Evolutionary conservation across 73 alveolate genomes (phyloP).

Genomic region (Paramecium sonneborni): DNA sequence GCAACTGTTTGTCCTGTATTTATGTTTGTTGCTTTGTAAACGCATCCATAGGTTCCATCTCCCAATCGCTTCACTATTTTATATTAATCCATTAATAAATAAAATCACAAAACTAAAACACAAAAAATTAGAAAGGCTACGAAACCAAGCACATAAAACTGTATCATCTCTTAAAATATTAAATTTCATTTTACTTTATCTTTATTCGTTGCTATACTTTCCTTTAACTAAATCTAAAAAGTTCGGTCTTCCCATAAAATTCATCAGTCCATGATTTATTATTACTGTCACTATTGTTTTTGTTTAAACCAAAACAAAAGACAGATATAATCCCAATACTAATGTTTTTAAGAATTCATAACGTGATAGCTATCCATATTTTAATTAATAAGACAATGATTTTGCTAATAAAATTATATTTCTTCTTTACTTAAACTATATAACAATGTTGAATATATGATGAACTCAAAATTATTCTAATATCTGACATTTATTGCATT

Average conservation of each 20-base stretch:
- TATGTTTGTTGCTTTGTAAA: constrained; percentile 78
- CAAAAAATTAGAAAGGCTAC: constrained; percentile 34
- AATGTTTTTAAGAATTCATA: constrained; percentile 7
- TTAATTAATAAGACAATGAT: not conserved
- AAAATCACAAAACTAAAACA: constrained; percentile 44
- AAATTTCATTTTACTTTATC: not conserved
- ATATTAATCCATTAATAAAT: constrained; percentile 86
- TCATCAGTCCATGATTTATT: constrained; percentile 50
- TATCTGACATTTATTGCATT: constrained; percentile 1
- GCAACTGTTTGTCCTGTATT: constrained; percentile 94
- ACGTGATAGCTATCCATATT: not conserved
- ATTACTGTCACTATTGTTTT: constrained; percentile 33
- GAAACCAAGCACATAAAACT: constrained; percentile 26
- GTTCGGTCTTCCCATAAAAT: constrained; percentile 55
- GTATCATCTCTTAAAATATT: constrained; percentile 41
- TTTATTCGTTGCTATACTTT: not conserved
- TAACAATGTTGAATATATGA: not conserved
- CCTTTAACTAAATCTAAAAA: constrained; percentile 24
- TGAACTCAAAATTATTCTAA: not conserved
- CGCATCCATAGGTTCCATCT: constrained; percentile 96
- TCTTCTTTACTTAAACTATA: not conserved
- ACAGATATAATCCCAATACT: not conserved
- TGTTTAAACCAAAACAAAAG: constrained; percentile 26
- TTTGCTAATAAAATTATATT: not conserved
- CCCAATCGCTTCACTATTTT: constrained; percentile 88